Conservation (phyloP, 805 yeast species). For the Clavispora carvajalis region DNA sequence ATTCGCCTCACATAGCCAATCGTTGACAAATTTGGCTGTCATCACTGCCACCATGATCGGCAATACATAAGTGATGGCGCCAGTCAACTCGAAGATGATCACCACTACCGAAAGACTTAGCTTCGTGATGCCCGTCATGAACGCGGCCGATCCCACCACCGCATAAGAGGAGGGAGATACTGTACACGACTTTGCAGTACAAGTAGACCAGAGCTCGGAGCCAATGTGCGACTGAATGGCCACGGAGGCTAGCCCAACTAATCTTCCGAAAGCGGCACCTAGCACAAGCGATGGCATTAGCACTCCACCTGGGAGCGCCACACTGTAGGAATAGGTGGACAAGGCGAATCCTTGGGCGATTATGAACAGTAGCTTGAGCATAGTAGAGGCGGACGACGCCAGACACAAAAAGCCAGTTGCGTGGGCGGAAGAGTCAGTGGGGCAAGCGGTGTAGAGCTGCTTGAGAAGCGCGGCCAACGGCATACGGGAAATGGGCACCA, state of each 20-base stretch:
- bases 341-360: constrained; percentile 50
- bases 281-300: constrained; percentile 58
- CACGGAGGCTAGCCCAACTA: constrained; percentile 50
- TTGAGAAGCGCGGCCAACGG: constrained; percentile 54
- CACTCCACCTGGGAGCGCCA: constrained; percentile 64
- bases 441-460: constrained; percentile 68
- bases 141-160: constrained; percentile 82
- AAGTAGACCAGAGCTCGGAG: constrained; percentile 29
- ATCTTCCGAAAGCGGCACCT: constrained; percentile 57
- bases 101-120: constrained; percentile 78
- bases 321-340: constrained; percentile 67
- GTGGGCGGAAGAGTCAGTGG: constrained; percentile 13
- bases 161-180: constrained; percentile 87
- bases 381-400: constrained; percentile 20
- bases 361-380: constrained; percentile 31
- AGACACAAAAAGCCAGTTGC: constrained; percentile 34
- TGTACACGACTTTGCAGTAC: constrained; percentile 46
- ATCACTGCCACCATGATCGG: constrained; percentile 85
- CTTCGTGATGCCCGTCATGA: constrained; percentile 74
- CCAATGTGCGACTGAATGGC: constrained; percentile 37
- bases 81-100: constrained; percentile 76
- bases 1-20: constrained; percentile 51
- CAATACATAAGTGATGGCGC: constrained; percentile 75
- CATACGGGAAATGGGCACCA: constrained; percentile 46
- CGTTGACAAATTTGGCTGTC: constrained; percentile 68